Percentiles rank a stretch among this genome's conserved stretches.
These are phyloP conservation scores for Umbilicus rupestris DNA, from an alignment of 164 flowering plant species.

Conservation along the genomic window DNA sequence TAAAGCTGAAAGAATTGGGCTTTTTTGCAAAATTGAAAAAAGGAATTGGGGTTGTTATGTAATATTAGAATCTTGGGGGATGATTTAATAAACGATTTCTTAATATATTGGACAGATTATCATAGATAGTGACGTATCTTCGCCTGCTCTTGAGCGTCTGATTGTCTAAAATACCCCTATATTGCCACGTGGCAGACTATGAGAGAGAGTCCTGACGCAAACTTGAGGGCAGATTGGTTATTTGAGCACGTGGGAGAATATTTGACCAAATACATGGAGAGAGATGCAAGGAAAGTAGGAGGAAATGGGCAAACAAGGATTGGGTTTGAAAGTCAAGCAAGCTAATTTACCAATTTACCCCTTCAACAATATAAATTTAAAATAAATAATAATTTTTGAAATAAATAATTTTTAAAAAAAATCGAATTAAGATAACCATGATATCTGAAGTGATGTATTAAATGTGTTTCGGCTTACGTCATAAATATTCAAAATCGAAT, in stretches of 20 bases:
- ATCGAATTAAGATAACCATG: no score
- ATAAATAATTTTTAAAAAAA: no score
- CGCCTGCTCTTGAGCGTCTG: not conserved
- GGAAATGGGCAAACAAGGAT: not conserved
- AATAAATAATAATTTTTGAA: no score
- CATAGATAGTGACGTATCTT: not conserved
- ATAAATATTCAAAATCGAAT: no score
- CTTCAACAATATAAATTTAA: no score
- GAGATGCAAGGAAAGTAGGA: not conserved
- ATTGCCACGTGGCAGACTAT: not conserved
- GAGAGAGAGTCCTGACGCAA: not conserved
- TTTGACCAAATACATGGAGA: no score
- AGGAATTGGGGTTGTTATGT: not conserved
- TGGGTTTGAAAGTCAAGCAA: not conserved
- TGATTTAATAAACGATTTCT: not conserved
- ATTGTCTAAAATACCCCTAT: not conserved
- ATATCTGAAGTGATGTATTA: no score
- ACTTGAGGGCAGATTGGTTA: not conserved
- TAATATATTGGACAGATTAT: not conserved
- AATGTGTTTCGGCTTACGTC: no score
- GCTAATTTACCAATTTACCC: not conserved
- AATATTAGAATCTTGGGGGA: not conserved
- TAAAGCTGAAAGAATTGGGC: no score
- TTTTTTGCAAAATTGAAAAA: not conserved
- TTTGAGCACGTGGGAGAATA: not conserved